These are phyloP conservation scores for Platanus orientalis DNA, from an alignment of 164 flowering plant species.

Conservation along the genomic window DNA sequence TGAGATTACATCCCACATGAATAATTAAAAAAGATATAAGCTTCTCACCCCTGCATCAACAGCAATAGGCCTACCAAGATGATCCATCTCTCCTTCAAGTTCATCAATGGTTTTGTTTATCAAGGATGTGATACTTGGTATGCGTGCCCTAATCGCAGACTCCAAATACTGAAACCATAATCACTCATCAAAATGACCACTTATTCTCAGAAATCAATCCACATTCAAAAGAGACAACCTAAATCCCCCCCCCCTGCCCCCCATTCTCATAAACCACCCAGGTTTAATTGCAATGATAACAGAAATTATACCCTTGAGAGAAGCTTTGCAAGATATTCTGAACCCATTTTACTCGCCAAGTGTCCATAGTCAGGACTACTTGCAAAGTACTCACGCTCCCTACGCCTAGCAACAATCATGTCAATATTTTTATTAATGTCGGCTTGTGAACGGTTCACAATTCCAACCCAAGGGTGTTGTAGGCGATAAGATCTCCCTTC, in stretches of 20 bases:
- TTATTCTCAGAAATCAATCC: not conserved
- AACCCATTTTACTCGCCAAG: slow-evolving; percentile 70
- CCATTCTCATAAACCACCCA: too few relatives aligned
- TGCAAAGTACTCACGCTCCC: slow-evolving; percentile 72
- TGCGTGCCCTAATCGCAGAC: slow-evolving; percentile 49
- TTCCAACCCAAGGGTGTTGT: slow-evolving; percentile 91
- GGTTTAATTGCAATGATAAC: not conserved
- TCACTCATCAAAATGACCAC: not conserved
- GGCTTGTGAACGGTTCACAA: slow-evolving; percentile 84
- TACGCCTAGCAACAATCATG: slow-evolving; percentile 74
- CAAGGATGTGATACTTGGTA: slow-evolving; percentile 58
- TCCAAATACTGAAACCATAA: slow-evolving; percentile 63
- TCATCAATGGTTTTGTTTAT: slow-evolving; percentile 64
- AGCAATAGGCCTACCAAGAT: slow-evolving; percentile 66
- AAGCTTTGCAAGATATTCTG: slow-evolving; percentile 82
- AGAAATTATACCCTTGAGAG: slow-evolving; percentile 48
- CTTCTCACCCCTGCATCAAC: slow-evolving; percentile 71
- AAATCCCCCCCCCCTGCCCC: too few relatives aligned
- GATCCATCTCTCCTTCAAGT: slow-evolving; percentile 60
- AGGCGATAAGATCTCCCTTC: slow-evolving; percentile 77
- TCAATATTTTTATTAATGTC: slow-evolving; percentile 78
- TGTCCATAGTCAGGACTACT: slow-evolving; percentile 77
- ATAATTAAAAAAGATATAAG: slow-evolving; percentile 2
- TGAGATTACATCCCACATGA: not conserved
- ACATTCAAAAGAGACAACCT: not conserved